Percentiles rank a stretch among this genome's conserved stretches.
phyloP scores from a whole-genome alignment of 116 monocot genomes.

The Phalaenopsis hybrid region DNA sequence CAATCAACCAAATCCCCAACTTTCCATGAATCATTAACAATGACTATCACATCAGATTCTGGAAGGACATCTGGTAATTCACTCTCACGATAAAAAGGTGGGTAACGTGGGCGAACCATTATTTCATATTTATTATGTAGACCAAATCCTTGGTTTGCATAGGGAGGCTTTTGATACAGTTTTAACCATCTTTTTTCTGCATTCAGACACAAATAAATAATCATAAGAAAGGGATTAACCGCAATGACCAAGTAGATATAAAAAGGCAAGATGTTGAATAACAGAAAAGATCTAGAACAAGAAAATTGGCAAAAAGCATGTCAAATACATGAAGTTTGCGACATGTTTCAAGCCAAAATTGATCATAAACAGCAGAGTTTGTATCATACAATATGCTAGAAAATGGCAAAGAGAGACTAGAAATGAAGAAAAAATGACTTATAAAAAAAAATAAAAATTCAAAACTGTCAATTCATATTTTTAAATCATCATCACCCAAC shows the following conservation, averaged over 20 bases:
- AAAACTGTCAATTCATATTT: too few species aligned
- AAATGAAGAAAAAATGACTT: too few species aligned
- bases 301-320: neutral
- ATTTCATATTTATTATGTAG: slow-evolving; percentile 21
- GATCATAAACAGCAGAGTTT: neutral
- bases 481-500: too few species aligned
- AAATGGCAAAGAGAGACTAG: too few species aligned
- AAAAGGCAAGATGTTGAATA: neutral
- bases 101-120: slow-evolving; percentile 65
- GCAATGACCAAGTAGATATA: neutral
- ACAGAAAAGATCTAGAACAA: neutral
- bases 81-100: slow-evolving; percentile 29
- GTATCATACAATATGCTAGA: too few species aligned
- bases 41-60: slow-evolving; percentile 28
- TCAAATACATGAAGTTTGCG: neutral
- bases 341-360: neutral
- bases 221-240: neutral
- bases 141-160: neutral
- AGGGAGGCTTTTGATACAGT: slow-evolving; percentile 33
- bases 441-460: too few species aligned
- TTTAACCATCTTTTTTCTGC: slow-evolving; percentile 46
- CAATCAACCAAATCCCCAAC: slow-evolving; percentile 76
- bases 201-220: neutral
- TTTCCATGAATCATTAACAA: slow-evolving; percentile 46
- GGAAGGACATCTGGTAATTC: slow-evolving; percentile 20